phyloP scores from a whole-genome alignment of 177 flowering plant genomes.

The Tripterygium wilfordii region DNA sequence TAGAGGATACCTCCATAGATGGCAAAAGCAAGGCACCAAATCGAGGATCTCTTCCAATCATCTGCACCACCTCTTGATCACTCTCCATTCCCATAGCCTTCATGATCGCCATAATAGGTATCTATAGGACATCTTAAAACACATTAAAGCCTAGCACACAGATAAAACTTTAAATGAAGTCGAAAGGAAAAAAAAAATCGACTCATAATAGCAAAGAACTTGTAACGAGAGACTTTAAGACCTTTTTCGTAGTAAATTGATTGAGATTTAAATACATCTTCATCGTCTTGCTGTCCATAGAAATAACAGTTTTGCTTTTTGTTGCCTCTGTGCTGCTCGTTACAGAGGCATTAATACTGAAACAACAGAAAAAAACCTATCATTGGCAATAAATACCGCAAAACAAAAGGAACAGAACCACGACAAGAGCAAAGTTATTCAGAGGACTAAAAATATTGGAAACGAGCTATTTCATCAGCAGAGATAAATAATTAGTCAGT shows the following conservation, averaged over 20 bases:
- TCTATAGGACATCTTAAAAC: constrained; percentile 20
- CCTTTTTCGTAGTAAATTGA: constrained; percentile 51
- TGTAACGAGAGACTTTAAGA: constrained; percentile 12
- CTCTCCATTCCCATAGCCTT: constrained; percentile 99
- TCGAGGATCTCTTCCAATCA: constrained; percentile 95
- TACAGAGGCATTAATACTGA: constrained; percentile 81
- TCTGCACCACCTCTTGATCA: constrained; percentile 94
- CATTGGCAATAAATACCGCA: too few relatives aligned
- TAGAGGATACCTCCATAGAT: constrained; percentile 67
- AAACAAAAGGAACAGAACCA: background rate
- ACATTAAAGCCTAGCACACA: background rate
- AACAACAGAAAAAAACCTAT: constrained; percentile 4
- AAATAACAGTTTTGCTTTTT: constrained; percentile 77
- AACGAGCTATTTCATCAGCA: too few relatives aligned
- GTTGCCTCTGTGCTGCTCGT: constrained; percentile 73
- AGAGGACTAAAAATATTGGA: too few relatives aligned
- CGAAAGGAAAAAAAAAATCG: background rate
- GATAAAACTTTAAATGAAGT: background rate
- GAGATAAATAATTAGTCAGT: too few relatives aligned
- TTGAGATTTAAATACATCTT: constrained; percentile 66
- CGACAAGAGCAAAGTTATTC: background rate
- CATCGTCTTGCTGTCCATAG: constrained; percentile 79
- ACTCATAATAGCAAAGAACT: constrained; percentile 1
- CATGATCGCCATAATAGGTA: constrained; percentile 84
- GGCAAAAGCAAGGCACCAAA: constrained; percentile 69